Base-by-base conservation (phyloP, 2,329 filamentous ascomycete species). In the Nigrograna mackinnonii region DNA sequence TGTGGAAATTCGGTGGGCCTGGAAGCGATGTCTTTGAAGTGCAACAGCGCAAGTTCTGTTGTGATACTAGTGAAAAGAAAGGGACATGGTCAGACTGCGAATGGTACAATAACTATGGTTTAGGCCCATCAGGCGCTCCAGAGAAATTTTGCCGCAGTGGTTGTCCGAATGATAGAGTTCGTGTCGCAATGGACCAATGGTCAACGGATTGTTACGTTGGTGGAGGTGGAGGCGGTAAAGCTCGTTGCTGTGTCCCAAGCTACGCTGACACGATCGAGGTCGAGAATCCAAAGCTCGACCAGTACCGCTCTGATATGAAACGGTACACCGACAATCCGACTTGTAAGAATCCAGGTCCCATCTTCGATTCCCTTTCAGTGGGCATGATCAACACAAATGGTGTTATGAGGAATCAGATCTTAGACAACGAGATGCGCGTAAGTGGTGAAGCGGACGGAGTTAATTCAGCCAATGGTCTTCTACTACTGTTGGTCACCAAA, bases 221-320 rank as follows among this genome's bases (percentile, higher is more conserved):
- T 13, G 35, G 35, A 22, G 31, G 12, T 13, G 35, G 35, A 22
- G 35, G 35, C 13, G 33, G 24, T 18, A n/a, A 32, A 30, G 39
- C 44, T 5, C 30, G 33, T 31, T 46, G 44, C 28, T 46, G 44
- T 40, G 39, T 43, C 6, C 44, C 44, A 22, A 14, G 39, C 17
- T 39, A 36, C 30, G n/a, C 18, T 12, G 39, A 39, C 12, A 21
- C 24, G 12, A 28, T 44, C 13, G 37, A 43, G 26, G 24, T 39
- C 12, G 39, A 46, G 35, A 46, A 43, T 17, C 44, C 44, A 32
- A 43, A 43, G 18, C 32, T 46, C 16, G 30, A 43, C 16, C 35
- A 32, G n/a, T 46, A 40, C 24, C 35, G 44, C 13, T 12, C 36
- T n/a, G 39, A 36, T 12, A 24, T 46, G n/a, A 7, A 22, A 30